Conservation (phyloP, 2,329 filamentous ascomycete species). For the Cercospora sesami region DNA sequence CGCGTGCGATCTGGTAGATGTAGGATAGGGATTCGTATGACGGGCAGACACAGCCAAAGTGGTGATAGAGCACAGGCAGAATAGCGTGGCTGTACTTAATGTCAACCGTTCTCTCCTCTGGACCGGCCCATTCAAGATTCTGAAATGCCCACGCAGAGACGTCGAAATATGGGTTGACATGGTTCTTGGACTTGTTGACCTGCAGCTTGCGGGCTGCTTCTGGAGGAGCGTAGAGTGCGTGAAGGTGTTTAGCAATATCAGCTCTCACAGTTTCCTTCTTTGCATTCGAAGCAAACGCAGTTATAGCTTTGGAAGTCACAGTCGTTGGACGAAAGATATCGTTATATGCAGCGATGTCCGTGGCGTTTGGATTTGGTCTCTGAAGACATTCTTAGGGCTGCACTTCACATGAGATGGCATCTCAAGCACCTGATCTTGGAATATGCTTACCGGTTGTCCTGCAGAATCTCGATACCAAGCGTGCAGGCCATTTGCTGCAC, state of each 20-base stretch:
- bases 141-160: slow-evolving; percentile 67
- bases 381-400: slow-evolving; percentile 32
- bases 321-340: slow-evolving; percentile 64
- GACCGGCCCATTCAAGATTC: slow-evolving; percentile 65
- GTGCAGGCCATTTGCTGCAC: slow-evolving; percentile 50
- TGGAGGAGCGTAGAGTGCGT: slow-evolving; percentile 54
- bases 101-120: slow-evolving; percentile 54
- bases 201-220: slow-evolving; percentile 35
- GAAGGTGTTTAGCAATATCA: slow-evolving; percentile 59
- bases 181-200: slow-evolving; percentile 46
- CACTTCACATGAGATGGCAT: slow-evolving; percentile 21
- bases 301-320: slow-evolving; percentile 62
- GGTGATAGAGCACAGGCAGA: slow-evolving; percentile 73
- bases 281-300: slow-evolving; percentile 64
- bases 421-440: slow-evolving; percentile 12
- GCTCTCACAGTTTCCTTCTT: slow-evolving; percentile 63
- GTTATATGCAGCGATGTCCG: slow-evolving; percentile 67
- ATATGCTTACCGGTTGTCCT: slow-evolving; percentile 39
- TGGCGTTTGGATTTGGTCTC: slow-evolving; percentile 50
- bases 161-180: slow-evolving; percentile 66
- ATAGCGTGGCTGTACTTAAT: slow-evolving; percentile 64
- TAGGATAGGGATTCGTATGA: slow-evolving; percentile 65
- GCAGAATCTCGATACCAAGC: slow-evolving; percentile 53
- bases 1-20: slow-evolving; percentile 56
- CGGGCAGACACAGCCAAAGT: slow-evolving; percentile 73